phyloP scores from a whole-genome alignment of 495 filamentous ascomycete genomes.

The Penicillium waksmanii region DNA sequence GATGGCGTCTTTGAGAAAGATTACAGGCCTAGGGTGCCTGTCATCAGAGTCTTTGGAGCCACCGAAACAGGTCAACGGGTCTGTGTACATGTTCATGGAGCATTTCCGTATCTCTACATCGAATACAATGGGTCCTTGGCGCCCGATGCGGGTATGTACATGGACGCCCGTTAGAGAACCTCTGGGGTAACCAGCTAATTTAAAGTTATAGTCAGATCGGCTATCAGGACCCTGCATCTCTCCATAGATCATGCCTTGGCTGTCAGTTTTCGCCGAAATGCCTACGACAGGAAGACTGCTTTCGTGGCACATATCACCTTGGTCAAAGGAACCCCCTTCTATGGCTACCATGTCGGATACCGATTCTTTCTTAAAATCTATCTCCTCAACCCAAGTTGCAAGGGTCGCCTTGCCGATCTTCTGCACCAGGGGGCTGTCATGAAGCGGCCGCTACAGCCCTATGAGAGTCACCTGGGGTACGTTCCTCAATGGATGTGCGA shows the following conservation, averaged over 20 bases:
- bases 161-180: not conserved
- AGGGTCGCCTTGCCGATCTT: slow-evolving; percentile 80
- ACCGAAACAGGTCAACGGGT: slow-evolving; percentile 96
- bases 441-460: slow-evolving; percentile 82
- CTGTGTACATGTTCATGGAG: slow-evolving; percentile 95
- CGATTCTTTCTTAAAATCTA: slow-evolving; percentile 92
- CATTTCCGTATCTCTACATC: slow-evolving; percentile 91
- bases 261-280: slow-evolving; percentile 76
- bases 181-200: not conserved
- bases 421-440: slow-evolving; percentile 85
- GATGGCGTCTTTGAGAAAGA: slow-evolving; percentile 55
- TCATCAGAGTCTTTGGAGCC: slow-evolving; percentile 89
- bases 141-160: slow-evolving; percentile 62
- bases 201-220: slow-evolving; percentile 59
- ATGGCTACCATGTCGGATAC: slow-evolving; percentile 92
- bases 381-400: slow-evolving; percentile 80
- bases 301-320: slow-evolving; percentile 90
- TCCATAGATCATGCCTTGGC: slow-evolving; percentile 87
- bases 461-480: slow-evolving; percentile 91
- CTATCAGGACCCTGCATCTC: slow-evolving; percentile 71
- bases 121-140: slow-evolving; percentile 77
- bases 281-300: slow-evolving; percentile 63
- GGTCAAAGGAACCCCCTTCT: slow-evolving; percentile 93
- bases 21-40: slow-evolving; percentile 72
- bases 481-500: slow-evolving; percentile 97